Percentiles rank a stretch among this genome's conserved stretches.
Conservation (phyloP, 1,139 yeast genomes). For the Diutina siamensis region DNA sequence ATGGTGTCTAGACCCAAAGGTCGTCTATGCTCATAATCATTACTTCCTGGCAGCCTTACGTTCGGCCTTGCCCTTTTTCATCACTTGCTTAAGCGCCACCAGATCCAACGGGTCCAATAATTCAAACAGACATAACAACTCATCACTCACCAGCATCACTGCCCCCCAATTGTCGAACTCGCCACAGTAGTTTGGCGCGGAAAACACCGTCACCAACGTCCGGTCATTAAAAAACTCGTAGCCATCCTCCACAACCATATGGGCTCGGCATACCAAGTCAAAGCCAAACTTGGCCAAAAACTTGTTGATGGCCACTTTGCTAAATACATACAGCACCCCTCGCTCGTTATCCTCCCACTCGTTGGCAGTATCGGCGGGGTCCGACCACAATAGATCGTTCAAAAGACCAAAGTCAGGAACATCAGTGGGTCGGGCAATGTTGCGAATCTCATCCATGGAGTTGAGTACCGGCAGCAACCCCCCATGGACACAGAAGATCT, state of each 20-base stretch:
- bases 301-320: constrained; percentile 85
- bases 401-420: constrained; percentile 93
- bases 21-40: background rate
- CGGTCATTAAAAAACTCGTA: constrained; percentile 94
- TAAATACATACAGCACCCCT: constrained; percentile 94
- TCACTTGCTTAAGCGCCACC: constrained; percentile 83
- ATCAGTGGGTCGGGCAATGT: constrained; percentile 89
- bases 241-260: constrained; percentile 98
- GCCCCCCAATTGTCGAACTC: constrained; percentile 99
- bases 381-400: constrained; percentile 91
- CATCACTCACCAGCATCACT: constrained; percentile 93
- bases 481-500: constrained; percentile 95
- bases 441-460: constrained; percentile 84
- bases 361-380: constrained; percentile 87
- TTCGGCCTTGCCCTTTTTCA: constrained; percentile 79
- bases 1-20: background rate
- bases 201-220: constrained; percentile 85
- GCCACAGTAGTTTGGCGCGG: constrained; percentile 84
- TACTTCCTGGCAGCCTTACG: constrained; percentile 26
- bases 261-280: constrained; percentile 93
- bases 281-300: constrained; percentile 80
- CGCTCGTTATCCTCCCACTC: constrained; percentile 99
- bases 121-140: constrained; percentile 83
- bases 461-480: constrained; percentile 88
- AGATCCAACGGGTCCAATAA: constrained; percentile 88